A percentile compares a stretch with the other conserved stretches of the same genome.
Evolutionary conservation across 495 filamentous ascomycete genomes (phyloP).

Genomic region (Extremus antarcticus): DNA sequence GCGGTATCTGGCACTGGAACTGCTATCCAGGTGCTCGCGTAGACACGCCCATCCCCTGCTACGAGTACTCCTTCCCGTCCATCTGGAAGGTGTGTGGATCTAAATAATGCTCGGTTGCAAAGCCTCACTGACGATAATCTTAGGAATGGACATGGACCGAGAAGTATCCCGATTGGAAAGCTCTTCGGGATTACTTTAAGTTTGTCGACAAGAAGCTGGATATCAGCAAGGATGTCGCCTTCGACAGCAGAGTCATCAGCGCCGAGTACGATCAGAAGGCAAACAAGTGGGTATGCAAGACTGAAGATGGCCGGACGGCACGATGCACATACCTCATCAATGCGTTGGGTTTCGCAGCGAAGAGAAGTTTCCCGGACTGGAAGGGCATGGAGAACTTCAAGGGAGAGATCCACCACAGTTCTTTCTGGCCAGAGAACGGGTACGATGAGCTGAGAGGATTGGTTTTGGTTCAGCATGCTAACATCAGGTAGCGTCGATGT

Average conservation of each 20-base stretch:
- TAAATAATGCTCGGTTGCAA: background rate
- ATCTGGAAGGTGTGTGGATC: slow-evolving; percentile 26
- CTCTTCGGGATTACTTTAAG: slow-evolving; percentile 36
- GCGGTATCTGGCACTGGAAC: slow-evolving; percentile 40
- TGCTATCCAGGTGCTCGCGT: slow-evolving; percentile 37
- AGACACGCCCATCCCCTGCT: slow-evolving; percentile 33
- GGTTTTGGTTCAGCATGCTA: background rate
- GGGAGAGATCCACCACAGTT: slow-evolving; percentile 39
- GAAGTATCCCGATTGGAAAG: slow-evolving; percentile 31
- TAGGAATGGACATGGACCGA: slow-evolving; percentile 38
- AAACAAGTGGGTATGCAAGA: slow-evolving; percentile 31
- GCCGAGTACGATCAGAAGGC: slow-evolving; percentile 30
- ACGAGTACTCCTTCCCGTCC: slow-evolving; percentile 33
- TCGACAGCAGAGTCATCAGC: slow-evolving; percentile 32
- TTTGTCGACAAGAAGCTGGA: slow-evolving; percentile 34
- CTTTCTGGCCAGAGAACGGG: slow-evolving; percentile 42
- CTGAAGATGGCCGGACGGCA: slow-evolving; percentile 26
- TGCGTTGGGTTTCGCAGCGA: slow-evolving; percentile 33
- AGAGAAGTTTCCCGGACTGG: slow-evolving; percentile 30
- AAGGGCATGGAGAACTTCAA: slow-evolving; percentile 32
- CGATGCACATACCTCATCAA: slow-evolving; percentile 28
- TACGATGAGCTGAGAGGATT: background rate
- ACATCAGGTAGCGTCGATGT: slow-evolving; percentile 27
- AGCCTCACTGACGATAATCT: background rate
- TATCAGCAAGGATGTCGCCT: slow-evolving; percentile 35